Base-by-base conservation (phyloP, 2,329 filamentous ascomycete species). In the Colletotrichum tabaci region DNA sequence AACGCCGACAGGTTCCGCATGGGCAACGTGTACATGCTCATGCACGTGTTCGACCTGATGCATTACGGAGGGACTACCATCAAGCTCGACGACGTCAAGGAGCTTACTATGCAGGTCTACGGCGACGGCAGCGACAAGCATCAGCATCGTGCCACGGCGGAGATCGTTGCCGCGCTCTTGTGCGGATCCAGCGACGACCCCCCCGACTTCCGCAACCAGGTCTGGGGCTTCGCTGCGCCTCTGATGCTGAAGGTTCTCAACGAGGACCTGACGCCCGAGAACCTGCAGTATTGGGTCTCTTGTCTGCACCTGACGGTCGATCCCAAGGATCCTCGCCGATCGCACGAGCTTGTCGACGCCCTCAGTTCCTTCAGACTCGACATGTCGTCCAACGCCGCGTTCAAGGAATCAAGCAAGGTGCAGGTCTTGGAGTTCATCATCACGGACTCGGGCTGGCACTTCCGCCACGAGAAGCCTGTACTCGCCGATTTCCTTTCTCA, bases 381-480 rank as follows among this genome's bases (percentile, higher is more conserved):
- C 79, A 96, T 98, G 92, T 87, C 90, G 7, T 98, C 96, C 0
- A 98, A 98, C 79, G 96, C 97, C 4, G 96, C 96, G 0, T 99
- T 99, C 88, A 99, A 99, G 81, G 97, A 99, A 80, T 98, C 96
- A 66, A 97, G 96, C 38, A 98, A 98, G 84, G 94, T 99, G 18
- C 92, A 96, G 75, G 85, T 99, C 40, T 86, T 99, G 21, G 94
- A 98, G 76, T 94, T 97, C 75, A 89, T 94, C 73, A 93, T 99
- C 71, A 91, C 91, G 55, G 95, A 98, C 77, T 90, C 92, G 46
- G 96, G 96, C 1, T 99, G 97, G 96, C 96, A 99, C 81, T 99
- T 98, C 86, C 94, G 94, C 74, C 87, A 94, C 13, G 94, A 97
- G 76, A 90, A 94, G 82, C 95, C 95, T 0, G 96, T 99, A 61